A percentile compares a stretch with the other conserved stretches of the same genome.
Evolutionary conservation across 1,284 basidiomycete genomes (phyloP).

Genomic region (Microbotryum lychnidis-dioicae): DNA sequence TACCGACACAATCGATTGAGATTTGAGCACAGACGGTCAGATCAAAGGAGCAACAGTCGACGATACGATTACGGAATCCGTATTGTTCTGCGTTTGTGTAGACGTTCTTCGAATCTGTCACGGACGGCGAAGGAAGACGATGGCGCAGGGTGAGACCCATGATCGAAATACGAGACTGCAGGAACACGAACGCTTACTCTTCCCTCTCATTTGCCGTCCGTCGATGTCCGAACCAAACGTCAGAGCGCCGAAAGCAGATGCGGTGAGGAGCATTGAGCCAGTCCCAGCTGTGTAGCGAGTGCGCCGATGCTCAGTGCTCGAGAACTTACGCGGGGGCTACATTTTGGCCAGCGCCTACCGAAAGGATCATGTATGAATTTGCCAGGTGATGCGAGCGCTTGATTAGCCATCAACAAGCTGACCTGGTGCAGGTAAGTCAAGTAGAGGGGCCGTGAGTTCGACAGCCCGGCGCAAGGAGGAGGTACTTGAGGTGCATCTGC

Average conservation of each 20-base stretch:
- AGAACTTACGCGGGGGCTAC: too few species aligned
- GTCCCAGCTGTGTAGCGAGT: constrained; percentile 55
- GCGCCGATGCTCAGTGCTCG: too few species aligned
- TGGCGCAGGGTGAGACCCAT: background rate
- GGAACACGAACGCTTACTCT: constrained; percentile 47
- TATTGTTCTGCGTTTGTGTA: constrained; percentile 73
- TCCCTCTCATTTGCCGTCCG: constrained; percentile 91
- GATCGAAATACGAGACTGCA: background rate
- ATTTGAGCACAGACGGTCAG: constrained; percentile 49
- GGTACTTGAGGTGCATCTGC: constrained; percentile 21
- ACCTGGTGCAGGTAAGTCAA: constrained; percentile 50
- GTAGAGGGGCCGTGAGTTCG: background rate
- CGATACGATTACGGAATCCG: constrained; percentile 60
- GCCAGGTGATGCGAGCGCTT: constrained; percentile 77
- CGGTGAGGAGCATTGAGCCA: constrained; percentile 81
- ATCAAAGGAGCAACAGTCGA: constrained; percentile 85
- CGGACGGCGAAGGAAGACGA: background rate
- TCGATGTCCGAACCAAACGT: constrained; percentile 95
- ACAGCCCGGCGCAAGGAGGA: too few species aligned
- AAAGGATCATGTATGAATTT: constrained; percentile 95
- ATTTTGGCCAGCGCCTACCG: constrained; percentile 34
- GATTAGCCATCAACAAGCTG: constrained; percentile 90
- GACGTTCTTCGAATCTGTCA: constrained; percentile 52
- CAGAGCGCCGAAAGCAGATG: constrained; percentile 75
- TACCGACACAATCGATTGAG: background rate